These are phyloP conservation scores for Aureobasidium sp. DNA, from an alignment of 2,329 filamentous ascomycete genomes.

Conservation along the genomic window DNA sequence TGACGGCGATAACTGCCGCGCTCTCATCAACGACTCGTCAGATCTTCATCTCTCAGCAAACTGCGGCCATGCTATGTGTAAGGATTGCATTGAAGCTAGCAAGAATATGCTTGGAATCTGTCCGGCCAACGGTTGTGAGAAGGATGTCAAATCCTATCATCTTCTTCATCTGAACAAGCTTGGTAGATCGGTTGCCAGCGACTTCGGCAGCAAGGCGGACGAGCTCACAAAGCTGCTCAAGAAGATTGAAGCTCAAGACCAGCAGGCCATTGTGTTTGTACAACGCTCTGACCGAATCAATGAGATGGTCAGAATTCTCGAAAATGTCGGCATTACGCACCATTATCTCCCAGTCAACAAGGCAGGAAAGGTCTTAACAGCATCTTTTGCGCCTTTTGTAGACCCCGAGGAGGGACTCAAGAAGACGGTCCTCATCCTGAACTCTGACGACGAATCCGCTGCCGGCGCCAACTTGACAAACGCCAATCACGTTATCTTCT, in stretches of 20 bases:
- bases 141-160: slow-evolving; percentile 42
- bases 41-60: too few species aligned
- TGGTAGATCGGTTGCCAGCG: slow-evolving; percentile 25
- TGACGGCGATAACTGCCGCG: neutral
- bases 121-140: too few species aligned
- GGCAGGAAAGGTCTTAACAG: too few species aligned
- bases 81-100: too few species aligned
- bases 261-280: slow-evolving; percentile 49
- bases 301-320: slow-evolving; percentile 39
- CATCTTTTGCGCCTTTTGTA: neutral
- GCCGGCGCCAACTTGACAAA: slow-evolving; percentile 67
- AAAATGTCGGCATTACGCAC: slow-evolving; percentile 27
- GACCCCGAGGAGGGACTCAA: slow-evolving; percentile 13
- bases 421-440: slow-evolving; percentile 61
- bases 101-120: too few species aligned
- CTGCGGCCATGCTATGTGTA: too few species aligned
- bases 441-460: slow-evolving; percentile 62
- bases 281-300: slow-evolving; percentile 55
- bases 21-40: neutral
- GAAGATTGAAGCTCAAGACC: slow-evolving; percentile 39
- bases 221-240: slow-evolving; percentile 51
- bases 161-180: slow-evolving; percentile 48
- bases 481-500: slow-evolving; percentile 72
- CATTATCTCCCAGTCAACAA: neutral
- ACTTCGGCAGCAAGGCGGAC: slow-evolving; percentile 55